Evolutionary conservation across 2,329 filamentous ascomycete genomes (phyloP).

Genomic region (Fusarium cyanostomum): DNA sequence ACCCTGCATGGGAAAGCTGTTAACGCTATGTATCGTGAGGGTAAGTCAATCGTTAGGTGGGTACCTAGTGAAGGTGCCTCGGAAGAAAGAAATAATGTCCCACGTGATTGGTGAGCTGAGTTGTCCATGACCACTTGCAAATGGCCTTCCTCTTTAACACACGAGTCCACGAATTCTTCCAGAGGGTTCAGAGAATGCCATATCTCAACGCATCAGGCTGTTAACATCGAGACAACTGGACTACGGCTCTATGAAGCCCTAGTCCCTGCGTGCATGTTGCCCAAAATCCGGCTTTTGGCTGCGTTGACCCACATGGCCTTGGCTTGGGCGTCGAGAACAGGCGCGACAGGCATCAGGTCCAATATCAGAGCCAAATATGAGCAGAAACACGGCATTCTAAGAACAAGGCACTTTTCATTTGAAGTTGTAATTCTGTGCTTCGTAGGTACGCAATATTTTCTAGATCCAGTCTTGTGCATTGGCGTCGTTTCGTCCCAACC

Average conservation of each 20-base stretch:
- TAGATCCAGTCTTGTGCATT: constrained; percentile 13
- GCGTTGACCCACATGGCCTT: constrained; percentile 38
- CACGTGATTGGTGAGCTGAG: constrained; percentile 7
- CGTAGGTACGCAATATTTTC: constrained; percentile 19
- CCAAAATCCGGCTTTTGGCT: constrained; percentile 39
- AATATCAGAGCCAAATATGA: constrained; percentile 9
- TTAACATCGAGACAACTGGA: constrained; percentile 8
- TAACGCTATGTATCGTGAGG: constrained; percentile 2
- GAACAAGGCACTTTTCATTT: constrained; percentile 4
- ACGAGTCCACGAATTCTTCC: neutral
- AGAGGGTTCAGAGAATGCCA: neutral
- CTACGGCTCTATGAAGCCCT: constrained; percentile 17
- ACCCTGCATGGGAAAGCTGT: constrained; percentile 29
- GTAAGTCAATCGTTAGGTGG: constrained; percentile 10
- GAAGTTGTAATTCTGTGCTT: neutral
- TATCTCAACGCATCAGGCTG: constrained; percentile 11
- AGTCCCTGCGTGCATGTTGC: constrained; percentile 34
- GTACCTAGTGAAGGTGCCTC: neutral
- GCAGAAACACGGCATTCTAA: neutral
- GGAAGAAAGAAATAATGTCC: neutral
- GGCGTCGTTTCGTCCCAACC: neutral
- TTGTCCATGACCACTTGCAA: neutral
- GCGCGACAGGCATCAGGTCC: constrained; percentile 1
- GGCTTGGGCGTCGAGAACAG: constrained; percentile 33
- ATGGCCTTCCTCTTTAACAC: neutral